These are phyloP conservation scores for Solanum dulcamara DNA, from an alignment of 257 asterid genomes.

Conservation along the genomic window DNA sequence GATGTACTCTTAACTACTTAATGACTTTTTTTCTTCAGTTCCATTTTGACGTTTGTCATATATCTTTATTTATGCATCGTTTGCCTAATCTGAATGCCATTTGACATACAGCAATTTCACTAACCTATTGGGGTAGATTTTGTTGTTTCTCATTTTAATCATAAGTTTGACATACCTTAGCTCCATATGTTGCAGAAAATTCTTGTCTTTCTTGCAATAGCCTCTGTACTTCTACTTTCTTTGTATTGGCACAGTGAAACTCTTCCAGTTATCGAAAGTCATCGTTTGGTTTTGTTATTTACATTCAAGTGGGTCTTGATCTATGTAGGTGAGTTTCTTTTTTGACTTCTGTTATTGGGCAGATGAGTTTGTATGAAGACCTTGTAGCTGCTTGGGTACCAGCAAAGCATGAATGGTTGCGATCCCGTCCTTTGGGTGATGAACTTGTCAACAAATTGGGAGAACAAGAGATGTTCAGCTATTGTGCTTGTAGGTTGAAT, in stretches of 20 bases:
- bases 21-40: not conserved
- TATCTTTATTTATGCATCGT: not conserved
- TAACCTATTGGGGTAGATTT: not conserved
- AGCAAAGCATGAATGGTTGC: slow-evolving; percentile 87
- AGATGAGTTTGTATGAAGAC: slow-evolving; percentile 98
- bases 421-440: slow-evolving; percentile 61
- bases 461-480: slow-evolving; percentile 75
- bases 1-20: not conserved
- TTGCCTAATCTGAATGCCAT: not conserved
- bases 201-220: not conserved
- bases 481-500: slow-evolving; percentile 78
- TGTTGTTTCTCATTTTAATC: not conserved
- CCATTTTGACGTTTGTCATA: not conserved
- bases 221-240: not conserved
- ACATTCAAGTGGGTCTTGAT: not conserved
- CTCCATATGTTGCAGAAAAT: not conserved
- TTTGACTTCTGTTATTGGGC: slow-evolving; percentile 12
- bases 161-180: not conserved
- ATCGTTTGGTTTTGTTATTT: not conserved
- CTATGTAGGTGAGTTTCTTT: not conserved
- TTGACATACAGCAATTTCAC: not conserved
- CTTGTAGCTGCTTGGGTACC: slow-evolving; percentile 99
- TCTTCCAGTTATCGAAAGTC: not conserved
- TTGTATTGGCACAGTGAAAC: not conserved
- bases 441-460: slow-evolving; percentile 68